Conservation (phyloP, 352 stramenopile species). For the Globisporangium cylindrosporum region DNA sequence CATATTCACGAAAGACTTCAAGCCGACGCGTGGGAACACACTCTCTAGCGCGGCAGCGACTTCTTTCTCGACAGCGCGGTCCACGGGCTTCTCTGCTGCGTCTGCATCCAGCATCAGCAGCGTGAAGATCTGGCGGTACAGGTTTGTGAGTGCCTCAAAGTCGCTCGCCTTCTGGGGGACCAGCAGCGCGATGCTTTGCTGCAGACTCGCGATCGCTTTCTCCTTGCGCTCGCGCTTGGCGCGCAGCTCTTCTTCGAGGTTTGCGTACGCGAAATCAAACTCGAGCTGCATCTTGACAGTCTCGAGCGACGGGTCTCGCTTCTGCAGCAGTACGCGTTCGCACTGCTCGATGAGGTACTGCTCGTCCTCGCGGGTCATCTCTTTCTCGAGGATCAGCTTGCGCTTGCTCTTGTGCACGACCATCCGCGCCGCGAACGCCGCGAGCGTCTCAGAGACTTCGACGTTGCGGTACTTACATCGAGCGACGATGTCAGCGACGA, state of each 20-base stretch:
- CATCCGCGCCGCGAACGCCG: slow-evolving; percentile 78
- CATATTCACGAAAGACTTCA: slow-evolving; percentile 93
- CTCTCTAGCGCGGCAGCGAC: slow-evolving; percentile 90
- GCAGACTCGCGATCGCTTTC: slow-evolving; percentile 57
- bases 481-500: slow-evolving; percentile 72
- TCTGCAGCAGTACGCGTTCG: slow-evolving; percentile 67
- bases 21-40: slow-evolving; percentile 92
- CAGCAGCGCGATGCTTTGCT: slow-evolving; percentile 76
- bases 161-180: slow-evolving; percentile 75
- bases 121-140: slow-evolving; percentile 91
- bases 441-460: slow-evolving; percentile 85
- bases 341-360: slow-evolving; percentile 76
- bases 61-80: slow-evolving; percentile 79
- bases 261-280: slow-evolving; percentile 91
- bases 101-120: slow-evolving; percentile 74
- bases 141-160: slow-evolving; percentile 87
- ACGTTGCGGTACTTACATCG: slow-evolving; percentile 73
- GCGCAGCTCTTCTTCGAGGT: slow-evolving; percentile 72
- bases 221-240: slow-evolving; percentile 51
- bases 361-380: slow-evolving; percentile 68
- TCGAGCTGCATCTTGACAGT: slow-evolving; percentile 96
- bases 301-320: slow-evolving; percentile 81
- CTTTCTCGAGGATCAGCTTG: slow-evolving; percentile 69
- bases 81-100: slow-evolving; percentile 35
- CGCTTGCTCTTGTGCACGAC: slow-evolving; percentile 66